These are phyloP conservation scores for Blepharisma stoltei DNA, from an alignment of 73 alveolate species.

Conservation along the genomic window DNA sequence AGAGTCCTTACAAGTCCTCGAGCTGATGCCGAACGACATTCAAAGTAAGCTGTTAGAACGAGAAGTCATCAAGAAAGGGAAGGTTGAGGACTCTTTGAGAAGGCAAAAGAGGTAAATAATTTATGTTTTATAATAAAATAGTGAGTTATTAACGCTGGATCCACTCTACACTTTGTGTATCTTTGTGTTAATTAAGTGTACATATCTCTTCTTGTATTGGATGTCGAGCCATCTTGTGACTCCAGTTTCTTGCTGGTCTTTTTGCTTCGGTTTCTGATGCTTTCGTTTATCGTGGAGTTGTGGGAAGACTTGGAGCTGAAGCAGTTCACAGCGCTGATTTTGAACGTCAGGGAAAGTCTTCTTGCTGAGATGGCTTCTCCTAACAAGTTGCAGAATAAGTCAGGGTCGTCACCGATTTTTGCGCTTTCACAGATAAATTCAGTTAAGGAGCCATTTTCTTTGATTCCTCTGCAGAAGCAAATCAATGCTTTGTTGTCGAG, in stretches of 20 bases:
- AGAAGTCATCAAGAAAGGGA: constrained; percentile 22
- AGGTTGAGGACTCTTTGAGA: constrained; percentile 14
- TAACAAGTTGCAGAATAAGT: neutral
- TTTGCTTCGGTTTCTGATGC: too few relatives aligned
- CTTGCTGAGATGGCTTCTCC: neutral
- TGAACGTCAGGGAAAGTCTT: neutral
- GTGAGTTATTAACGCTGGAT: too few relatives aligned
- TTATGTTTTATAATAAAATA: too few relatives aligned
- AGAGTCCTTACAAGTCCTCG: constrained; percentile 13
- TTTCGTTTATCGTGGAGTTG: too few relatives aligned
- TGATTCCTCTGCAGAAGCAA: constrained; percentile 10
- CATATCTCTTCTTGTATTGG: too few relatives aligned
- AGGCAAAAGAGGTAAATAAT: neutral
- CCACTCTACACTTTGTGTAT: too few relatives aligned
- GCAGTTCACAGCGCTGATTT: constrained; percentile 14
- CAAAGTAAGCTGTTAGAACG: neutral
- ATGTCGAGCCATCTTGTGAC: too few relatives aligned
- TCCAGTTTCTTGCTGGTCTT: too few relatives aligned
- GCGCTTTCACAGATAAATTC: constrained; percentile 24
- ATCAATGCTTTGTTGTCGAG: neutral
- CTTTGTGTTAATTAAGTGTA: too few relatives aligned
- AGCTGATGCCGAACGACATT: constrained; percentile 24
- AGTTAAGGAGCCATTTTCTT: constrained; percentile 1
- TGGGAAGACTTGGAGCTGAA: neutral
- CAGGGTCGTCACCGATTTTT: constrained; percentile 29